phyloP scores from a whole-genome alignment of 1,284 basidiomycete species.

The Fomes fomentarius region DNA sequence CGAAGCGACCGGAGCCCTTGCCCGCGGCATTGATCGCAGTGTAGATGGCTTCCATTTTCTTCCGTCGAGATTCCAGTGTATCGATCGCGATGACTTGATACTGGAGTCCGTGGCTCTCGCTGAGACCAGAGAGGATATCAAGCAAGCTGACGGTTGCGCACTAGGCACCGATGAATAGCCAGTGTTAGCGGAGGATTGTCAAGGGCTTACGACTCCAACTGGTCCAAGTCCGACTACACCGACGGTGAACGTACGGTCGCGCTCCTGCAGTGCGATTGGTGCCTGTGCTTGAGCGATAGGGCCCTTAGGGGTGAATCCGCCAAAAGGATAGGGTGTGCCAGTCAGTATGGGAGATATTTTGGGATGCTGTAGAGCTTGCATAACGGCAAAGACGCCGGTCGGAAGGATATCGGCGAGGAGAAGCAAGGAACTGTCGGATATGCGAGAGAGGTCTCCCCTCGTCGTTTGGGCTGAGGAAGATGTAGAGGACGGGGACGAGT shows the following conservation, averaged over 20 bases:
- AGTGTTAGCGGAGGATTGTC: not conserved
- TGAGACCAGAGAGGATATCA: constrained; percentile 54
- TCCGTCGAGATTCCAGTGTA: constrained; percentile 54
- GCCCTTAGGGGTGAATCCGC: constrained; percentile 33
- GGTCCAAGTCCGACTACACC: constrained; percentile 77
- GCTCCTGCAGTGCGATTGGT: constrained; percentile 29
- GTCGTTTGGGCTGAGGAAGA: too few relatives aligned
- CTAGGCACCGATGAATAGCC: constrained; percentile 26
- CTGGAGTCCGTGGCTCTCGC: constrained; percentile 33
- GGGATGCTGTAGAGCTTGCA: constrained; percentile 73
- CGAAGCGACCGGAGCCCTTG: constrained; percentile 50
- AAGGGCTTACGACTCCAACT: constrained; percentile 68
- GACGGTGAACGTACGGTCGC: constrained; percentile 55
- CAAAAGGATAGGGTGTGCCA: constrained; percentile 60
- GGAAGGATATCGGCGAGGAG: constrained; percentile 73
- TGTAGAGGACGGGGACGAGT: constrained; percentile 35
- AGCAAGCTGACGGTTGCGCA: constrained; percentile 67
- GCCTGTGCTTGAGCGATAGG: constrained; percentile 19
- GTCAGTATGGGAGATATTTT: constrained; percentile 63
- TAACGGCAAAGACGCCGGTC: constrained; percentile 76
- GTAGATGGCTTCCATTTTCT: constrained; percentile 61
- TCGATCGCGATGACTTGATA: constrained; percentile 69
- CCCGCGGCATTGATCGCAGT: constrained; percentile 47
- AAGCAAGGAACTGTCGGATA: constrained; percentile 23
- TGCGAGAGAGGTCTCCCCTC: constrained; percentile 6